Conservation (phyloP, 495 filamentous ascomycete genomes). For the Podospora fimiseda region DNA sequence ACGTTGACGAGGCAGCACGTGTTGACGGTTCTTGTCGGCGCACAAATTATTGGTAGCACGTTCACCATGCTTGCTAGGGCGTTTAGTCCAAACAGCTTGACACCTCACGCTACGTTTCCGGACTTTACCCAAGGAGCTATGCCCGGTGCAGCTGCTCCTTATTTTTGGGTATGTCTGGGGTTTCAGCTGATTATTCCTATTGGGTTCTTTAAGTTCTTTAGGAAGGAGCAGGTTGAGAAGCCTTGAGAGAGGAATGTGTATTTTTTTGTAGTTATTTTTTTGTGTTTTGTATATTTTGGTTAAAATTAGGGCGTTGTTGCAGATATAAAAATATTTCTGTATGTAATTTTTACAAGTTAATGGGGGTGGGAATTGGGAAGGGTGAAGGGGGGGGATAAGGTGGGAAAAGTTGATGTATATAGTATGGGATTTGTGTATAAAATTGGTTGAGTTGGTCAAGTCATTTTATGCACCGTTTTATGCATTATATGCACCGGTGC, state of each 20-base stretch:
- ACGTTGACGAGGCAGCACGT: conserved; percentile 58
- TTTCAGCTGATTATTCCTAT: conserved; percentile 58
- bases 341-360: too few relatives aligned
- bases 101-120: conserved; percentile 60
- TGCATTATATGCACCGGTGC: too few relatives aligned
- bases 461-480: too few relatives aligned
- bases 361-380: too few relatives aligned
- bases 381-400: too few relatives aligned
- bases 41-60: conserved; percentile 50
- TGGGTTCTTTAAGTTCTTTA: conserved; percentile 64
- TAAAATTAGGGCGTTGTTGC: too few relatives aligned
- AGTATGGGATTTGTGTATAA: too few relatives aligned
- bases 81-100: conserved; percentile 51
- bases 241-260: conserved; percentile 32
- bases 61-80: conserved; percentile 54
- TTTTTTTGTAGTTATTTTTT: not conserved
- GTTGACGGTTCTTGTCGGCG: conserved; percentile 46
- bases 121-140: conserved; percentile 43
- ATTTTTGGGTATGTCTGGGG: conserved; percentile 61
- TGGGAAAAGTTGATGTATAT: too few relatives aligned
- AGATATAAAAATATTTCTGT: too few relatives aligned
- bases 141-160: conserved; percentile 47
- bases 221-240: conserved; percentile 66
- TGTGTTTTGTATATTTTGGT: too few relatives aligned
- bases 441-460: too few relatives aligned